Percentiles rank a stretch among this genome's conserved stretches.
Evolutionary conservation across 2,329 filamentous ascomycete species (phyloP).

Genomic region (Eutypella sp.): DNA sequence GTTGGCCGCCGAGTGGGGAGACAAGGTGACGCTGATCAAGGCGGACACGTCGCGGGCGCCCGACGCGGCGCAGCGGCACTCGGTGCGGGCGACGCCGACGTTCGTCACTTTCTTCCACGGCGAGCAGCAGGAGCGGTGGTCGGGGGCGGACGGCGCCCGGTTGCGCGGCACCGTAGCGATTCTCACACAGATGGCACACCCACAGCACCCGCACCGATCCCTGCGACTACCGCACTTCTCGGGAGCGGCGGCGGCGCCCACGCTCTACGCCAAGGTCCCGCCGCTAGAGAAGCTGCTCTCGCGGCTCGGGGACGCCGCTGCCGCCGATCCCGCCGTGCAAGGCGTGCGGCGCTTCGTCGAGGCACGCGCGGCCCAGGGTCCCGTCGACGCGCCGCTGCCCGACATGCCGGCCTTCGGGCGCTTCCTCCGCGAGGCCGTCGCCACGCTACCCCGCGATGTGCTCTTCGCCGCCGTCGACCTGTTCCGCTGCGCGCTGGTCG

Average conservation of each 20-base stretch:
- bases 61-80: slow-evolving; percentile 60
- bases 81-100: slow-evolving; percentile 74
- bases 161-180: slow-evolving; percentile 69
- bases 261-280: slow-evolving; percentile 72
- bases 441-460: slow-evolving; percentile 53
- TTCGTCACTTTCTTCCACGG: slow-evolving; percentile 82
- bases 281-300: slow-evolving; percentile 75
- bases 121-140: slow-evolving; percentile 73
- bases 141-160: slow-evolving; percentile 64
- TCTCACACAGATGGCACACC: slow-evolving; percentile 69
- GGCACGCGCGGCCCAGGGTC: slow-evolving; percentile 49
- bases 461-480: slow-evolving; percentile 85
- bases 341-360: slow-evolving; percentile 69
- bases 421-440: slow-evolving; percentile 54
- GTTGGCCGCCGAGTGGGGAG: slow-evolving; percentile 66
- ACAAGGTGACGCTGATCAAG: slow-evolving; percentile 70
- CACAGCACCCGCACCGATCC: slow-evolving; percentile 68
- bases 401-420: slow-evolving; percentile 60
- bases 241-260: slow-evolving; percentile 56
- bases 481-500: slow-evolving; percentile 69
- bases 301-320: slow-evolving; percentile 63
- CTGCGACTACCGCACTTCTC: slow-evolving; percentile 68
- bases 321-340: slow-evolving; percentile 55
- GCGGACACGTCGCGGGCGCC: slow-evolving; percentile 69
- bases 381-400: slow-evolving; percentile 65